Evolutionary conservation across 2,329 filamentous ascomycete species (phyloP).

Genomic region (Byssoonygena ceratinophila): DNA sequence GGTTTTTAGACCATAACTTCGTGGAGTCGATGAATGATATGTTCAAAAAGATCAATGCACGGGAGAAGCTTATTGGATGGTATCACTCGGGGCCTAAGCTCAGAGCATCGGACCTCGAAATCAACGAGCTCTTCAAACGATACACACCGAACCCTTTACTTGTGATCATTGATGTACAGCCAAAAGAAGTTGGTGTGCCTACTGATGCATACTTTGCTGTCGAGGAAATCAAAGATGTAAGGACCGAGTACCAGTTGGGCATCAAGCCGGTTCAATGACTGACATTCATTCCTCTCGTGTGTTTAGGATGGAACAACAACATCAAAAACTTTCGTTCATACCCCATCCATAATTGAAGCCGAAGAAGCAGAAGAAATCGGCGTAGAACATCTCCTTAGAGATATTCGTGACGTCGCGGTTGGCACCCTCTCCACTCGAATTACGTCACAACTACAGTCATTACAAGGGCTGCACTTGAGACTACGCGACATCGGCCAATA

Average conservation of each 20-base stretch:
- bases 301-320: constrained; percentile 88
- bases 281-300: background rate
- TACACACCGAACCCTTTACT: constrained; percentile 94
- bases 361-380: constrained; percentile 99
- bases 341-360: constrained; percentile 93
- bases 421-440: constrained; percentile 93
- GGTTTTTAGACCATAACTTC: constrained; percentile 99
- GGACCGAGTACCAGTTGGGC: constrained; percentile 23
- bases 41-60: constrained; percentile 99
- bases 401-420: constrained; percentile 95
- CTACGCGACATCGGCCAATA: constrained; percentile 93
- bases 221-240: constrained; percentile 97
- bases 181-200: constrained; percentile 92
- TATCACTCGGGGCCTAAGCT: constrained; percentile 98
- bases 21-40: constrained; percentile 99
- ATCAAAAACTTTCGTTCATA: constrained; percentile 95
- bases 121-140: constrained; percentile 99
- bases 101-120: constrained; percentile 89
- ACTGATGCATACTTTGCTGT: constrained; percentile 99
- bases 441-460: constrained; percentile 92
- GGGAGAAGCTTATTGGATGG: constrained; percentile 98
- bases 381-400: constrained; percentile 91
- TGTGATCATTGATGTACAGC: constrained; percentile 97
- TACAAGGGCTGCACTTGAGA: constrained; percentile 89
- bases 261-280: background rate